Evolutionary conservation across 495 filamentous ascomycete genomes (phyloP), one percentile per base, ranked within the genome.

Genomic region (Penicillium cinerascens): DNA sequence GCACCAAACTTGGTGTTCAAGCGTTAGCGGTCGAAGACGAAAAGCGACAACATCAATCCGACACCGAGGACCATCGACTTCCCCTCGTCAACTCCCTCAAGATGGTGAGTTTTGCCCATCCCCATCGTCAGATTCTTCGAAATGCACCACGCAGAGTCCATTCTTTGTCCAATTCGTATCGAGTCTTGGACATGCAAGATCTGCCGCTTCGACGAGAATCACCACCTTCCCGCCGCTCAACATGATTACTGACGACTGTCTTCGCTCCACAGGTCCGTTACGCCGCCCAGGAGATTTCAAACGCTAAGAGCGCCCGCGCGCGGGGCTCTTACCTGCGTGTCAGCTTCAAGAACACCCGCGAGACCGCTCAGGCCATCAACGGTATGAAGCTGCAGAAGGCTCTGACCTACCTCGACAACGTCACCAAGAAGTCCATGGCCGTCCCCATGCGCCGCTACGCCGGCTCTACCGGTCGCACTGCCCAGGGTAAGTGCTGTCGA

Each of bases 341-440:
- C 70, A 93, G 88, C 64, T 97, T 96, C 87, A 97, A 97, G 85
- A 97, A 98, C 85, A 97, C 93, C 75, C 89, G 92, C 71, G 95
- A 99, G 82, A 96, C 93, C 59, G 95, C 93, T 51, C 92, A 97
- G 80, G 91, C 92, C 57, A 91, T 97, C 85, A 97, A 90, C 77
- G 92, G 93, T 76, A 96, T 92, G 93, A 97, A 97, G 82, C 81
- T 97, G 67, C 79, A 86, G 75, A 93, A 93, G 69, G 95, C 93
- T 58, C 78, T 96, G 62, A 82, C 80, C 67, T 99, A 92, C 86
- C 86, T 99, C 70, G 89, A 93, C 79, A 97, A 97, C 74, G 93
- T 99, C 61, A 83, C 85, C 71, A 86, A 87, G 75, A 89, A 97
- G 81, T 86, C 86, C 75, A 92, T 97, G 82, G 92, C 89, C 55